Percentiles rank a stretch among this genome's conserved stretches.
Evolutionary conservation across 345 rosid species (phyloP).

Genomic region (Laguncularia racemosa): DNA sequence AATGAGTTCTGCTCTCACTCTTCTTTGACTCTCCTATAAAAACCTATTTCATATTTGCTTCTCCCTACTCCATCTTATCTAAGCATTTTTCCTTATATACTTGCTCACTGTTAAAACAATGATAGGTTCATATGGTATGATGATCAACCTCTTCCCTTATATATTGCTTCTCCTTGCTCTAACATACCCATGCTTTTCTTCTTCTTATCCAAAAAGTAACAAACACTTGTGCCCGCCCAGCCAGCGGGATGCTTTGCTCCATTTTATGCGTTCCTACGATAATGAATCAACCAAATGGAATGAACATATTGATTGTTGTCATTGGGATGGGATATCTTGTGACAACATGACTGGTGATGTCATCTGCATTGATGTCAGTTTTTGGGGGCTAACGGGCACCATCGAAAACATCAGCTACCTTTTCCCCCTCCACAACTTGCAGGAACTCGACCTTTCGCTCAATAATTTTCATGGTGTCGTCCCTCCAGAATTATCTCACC

Average conservation of each 20-base stretch:
- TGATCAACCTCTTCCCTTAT: no score
- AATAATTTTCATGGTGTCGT: conserved; percentile 1
- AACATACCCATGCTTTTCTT: not conserved
- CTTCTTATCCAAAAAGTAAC: not conserved
- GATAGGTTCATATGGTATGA: no score
- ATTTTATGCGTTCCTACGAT: conserved; percentile 4
- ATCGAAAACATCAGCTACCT: no score
- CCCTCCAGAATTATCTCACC: conserved; percentile 5
- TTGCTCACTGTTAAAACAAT: no score
- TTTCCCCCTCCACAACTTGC: not conserved
- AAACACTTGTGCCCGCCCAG: not conserved
- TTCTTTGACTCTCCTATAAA: no score
- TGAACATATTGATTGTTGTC: conserved; percentile 10
- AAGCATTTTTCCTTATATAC: no score
- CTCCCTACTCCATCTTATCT: no score
- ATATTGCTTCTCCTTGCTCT: not conserved
- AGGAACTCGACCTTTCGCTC: not conserved
- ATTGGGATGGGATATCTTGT: conserved; percentile 21
- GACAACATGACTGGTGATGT: conserved; percentile 8
- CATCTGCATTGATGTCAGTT: conserved; percentile 4
- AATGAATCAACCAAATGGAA: conserved; percentile 7
- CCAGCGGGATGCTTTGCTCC: conserved; percentile 3
- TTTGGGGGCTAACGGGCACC: not conserved
- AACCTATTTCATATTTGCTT: no score
- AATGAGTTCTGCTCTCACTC: no score